Evolutionary conservation across 768 basidiomycete genomes (phyloP), one percentile per base, ranked within the genome.

Genomic region (Gloeostereum incarnatum): DNA sequence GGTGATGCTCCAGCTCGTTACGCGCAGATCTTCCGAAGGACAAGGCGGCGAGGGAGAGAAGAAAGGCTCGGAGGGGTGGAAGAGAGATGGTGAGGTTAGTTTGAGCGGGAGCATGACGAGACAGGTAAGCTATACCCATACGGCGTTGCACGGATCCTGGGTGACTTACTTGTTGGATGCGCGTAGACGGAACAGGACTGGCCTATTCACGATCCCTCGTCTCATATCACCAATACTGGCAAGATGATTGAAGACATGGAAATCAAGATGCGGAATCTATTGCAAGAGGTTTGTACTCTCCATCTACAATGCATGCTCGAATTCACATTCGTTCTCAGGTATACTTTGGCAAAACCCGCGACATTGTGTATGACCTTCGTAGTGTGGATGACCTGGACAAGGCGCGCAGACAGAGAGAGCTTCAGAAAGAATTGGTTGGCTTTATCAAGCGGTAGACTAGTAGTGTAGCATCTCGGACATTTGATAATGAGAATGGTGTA

Each of bases 191-290:
- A 94, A 55, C 81, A 86, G 57, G 93, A 94, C 55, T 83, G 73
- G 61, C 77, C 89, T 18, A 53, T 96, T 36, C 80, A 85, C 24
- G 86, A 87, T 48, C 56, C 71, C 29, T 73, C 81, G 16, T 82
- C 87, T 29, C 96, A 99, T 60, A 84, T 99, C 42, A 74, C 78
- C 30, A 98, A 98, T 59, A 81, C 83, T n/a, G 96, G 96, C 4
- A 75, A 73, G 47, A 84, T 97, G 81, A 81, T 99, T 45, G 96
- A 99, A 59, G 96, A 98, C 46, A 93, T 94, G 89, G 96, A 99
- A 62, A 90, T 93, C 57, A 98, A 98, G 66, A 92, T 98, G 90
- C 75, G 96, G 26, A 96, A 96, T 59, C 65, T 91, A 40, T 68
- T 99, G 34, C 86, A 90, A 59, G 89, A 92, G 68, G 88, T 78